phyloP scores from a whole-genome alignment of 164 flowering plant species.

The Piper longum region DNA sequence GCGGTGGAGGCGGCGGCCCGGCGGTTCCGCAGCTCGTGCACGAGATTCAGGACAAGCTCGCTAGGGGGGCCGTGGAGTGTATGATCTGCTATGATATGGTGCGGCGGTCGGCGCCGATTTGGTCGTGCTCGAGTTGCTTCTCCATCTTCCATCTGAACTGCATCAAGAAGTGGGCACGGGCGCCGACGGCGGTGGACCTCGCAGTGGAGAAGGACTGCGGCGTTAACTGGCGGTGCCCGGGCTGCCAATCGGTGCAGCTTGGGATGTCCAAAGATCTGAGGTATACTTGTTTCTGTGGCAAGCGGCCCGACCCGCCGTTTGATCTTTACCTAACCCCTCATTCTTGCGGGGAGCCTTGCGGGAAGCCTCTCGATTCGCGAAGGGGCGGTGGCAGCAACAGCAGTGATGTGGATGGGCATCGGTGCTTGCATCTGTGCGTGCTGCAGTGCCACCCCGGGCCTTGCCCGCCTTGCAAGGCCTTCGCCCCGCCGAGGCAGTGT shows the following conservation, averaged over 20 bases:
- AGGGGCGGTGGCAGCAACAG: constrained; percentile 12
- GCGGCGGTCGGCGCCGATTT: constrained; percentile 61
- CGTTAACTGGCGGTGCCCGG: constrained; percentile 91
- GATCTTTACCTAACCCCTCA: constrained; percentile 90
- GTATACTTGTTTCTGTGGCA: constrained; percentile 79
- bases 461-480: constrained; percentile 96
- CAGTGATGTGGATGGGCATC: constrained; percentile 28
- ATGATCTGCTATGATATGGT: constrained; percentile 99
- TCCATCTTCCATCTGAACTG: constrained; percentile 78
- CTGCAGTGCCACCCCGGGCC: constrained; percentile 98
- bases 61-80: constrained; percentile 67
- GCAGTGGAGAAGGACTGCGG: constrained; percentile 70
- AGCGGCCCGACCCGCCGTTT: constrained; percentile 70
- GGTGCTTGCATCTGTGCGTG: constrained; percentile 83
- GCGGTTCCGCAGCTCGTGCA: constrained; percentile 77
- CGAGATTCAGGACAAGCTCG: constrained; percentile 80
- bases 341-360: constrained; percentile 95
- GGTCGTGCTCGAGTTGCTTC: constrained; percentile 94
- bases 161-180: constrained; percentile 91
- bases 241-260: constrained; percentile 88
- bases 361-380: constrained; percentile 50
- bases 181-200: constrained; percentile 75
- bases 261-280: constrained; percentile 52
- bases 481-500: constrained; percentile 67
- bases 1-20: constrained; percentile 13